Percentiles rank a stretch among this genome's conserved stretches.
These are phyloP conservation scores for Trichophyton mentagrophytes DNA, from an alignment of 2,329 filamentous ascomycete genomes.

Conservation along the genomic window DNA sequence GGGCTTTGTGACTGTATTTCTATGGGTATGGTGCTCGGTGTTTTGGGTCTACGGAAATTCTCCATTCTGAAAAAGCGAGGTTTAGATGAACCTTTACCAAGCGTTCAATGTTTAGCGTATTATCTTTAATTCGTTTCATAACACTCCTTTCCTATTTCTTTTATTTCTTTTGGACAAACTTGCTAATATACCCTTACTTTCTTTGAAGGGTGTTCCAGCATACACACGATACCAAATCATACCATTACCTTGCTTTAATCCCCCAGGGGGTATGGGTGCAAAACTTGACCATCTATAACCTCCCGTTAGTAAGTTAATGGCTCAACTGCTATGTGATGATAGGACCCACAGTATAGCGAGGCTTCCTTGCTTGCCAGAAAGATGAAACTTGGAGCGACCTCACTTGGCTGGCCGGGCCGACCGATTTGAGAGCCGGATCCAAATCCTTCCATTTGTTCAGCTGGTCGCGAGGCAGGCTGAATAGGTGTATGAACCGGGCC, in stretches of 20 bases:
- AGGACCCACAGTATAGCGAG: constrained; percentile 24
- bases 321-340: background rate
- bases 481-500: constrained; percentile 26
- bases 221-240: background rate
- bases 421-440: constrained; percentile 21
- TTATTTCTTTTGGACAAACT: background rate
- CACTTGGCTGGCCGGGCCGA: constrained; percentile 27
- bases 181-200: constrained; percentile 13
- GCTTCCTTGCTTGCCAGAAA: constrained; percentile 27
- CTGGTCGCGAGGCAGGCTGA: constrained; percentile 24
- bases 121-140: background rate
- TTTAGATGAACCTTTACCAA: background rate
- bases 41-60: background rate
- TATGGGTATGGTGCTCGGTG: background rate
- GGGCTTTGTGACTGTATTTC: background rate
- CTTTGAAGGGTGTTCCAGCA: background rate
- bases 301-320: background rate
- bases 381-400: constrained; percentile 30
- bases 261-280: constrained; percentile 26
- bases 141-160: background rate
- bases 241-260: constrained; percentile 15
- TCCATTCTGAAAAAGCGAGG: background rate
- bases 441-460: constrained; percentile 25
- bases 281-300: constrained; percentile 22
- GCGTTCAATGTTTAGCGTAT: background rate